These are phyloP conservation scores for Conticribra weissflogii DNA, from an alignment of 108 stramenopile genomes.

Conservation along the genomic window DNA sequence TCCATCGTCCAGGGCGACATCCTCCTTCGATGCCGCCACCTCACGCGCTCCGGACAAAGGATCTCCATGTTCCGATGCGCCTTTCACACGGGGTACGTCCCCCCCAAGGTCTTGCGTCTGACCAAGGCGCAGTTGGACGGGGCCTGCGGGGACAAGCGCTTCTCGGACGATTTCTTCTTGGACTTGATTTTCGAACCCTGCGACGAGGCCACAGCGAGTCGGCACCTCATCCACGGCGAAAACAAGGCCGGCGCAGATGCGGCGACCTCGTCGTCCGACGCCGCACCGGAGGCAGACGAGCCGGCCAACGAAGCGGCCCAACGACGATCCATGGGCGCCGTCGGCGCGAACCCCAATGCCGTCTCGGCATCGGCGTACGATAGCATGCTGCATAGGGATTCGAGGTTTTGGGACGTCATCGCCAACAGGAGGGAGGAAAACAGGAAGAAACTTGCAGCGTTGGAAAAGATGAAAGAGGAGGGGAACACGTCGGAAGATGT, in stretches of 20 bases:
- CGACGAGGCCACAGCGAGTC: slow-evolving; percentile 70
- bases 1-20: slow-evolving; percentile 90
- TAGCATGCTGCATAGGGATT: slow-evolving; percentile 84
- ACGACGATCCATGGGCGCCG: slow-evolving; percentile 43
- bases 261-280: slow-evolving; percentile 3
- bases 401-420: slow-evolving; percentile 89
- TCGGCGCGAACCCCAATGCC: slow-evolving; percentile 12
- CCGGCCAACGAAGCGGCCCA: slow-evolving; percentile 52
- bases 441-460: slow-evolving; percentile 31
- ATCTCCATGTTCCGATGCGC: slow-evolving; percentile 96
- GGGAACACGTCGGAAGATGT: too few relatives aligned
- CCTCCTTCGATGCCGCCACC: slow-evolving; percentile 89
- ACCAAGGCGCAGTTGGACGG: slow-evolving; percentile 95
- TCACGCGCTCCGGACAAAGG: slow-evolving; percentile 77
- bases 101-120: slow-evolving; percentile 89
- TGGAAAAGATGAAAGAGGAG: slow-evolving; percentile 31
- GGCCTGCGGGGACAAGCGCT: slow-evolving; percentile 88
- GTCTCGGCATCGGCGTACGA: slow-evolving; percentile 79
- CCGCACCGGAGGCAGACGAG: slow-evolving; percentile 45
- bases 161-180: slow-evolving; percentile 90
- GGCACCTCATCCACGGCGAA: slow-evolving; percentile 47
- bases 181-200: slow-evolving; percentile 95
- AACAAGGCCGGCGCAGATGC: slow-evolving; percentile 19
- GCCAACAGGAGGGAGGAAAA: slow-evolving; percentile 67
- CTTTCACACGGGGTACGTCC: slow-evolving; percentile 96